Percentiles rank a stretch among this genome's conserved stretches.
phyloP scores from a whole-genome alignment of 2,329 filamentous ascomycete species.

The Lachnellula occidentalis region DNA sequence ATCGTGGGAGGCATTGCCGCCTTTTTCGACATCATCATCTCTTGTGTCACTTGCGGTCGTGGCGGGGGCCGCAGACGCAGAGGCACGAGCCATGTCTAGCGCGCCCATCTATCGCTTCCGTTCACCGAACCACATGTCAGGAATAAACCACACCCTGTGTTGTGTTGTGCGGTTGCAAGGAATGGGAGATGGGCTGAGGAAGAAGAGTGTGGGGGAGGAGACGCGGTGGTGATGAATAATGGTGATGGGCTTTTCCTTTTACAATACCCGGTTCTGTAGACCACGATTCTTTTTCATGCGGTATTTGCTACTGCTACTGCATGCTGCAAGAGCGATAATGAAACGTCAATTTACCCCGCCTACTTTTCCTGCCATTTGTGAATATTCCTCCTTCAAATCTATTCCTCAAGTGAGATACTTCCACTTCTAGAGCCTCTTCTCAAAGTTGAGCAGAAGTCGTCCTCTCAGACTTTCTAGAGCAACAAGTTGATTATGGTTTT shows the following conservation, averaged over 20 bases:
- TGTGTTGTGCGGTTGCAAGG: not conserved
- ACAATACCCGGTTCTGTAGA: conserved; percentile 5
- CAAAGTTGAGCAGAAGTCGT: no score
- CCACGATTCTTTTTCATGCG: not conserved
- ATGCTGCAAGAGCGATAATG: no score
- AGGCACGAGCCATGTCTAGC: conserved; percentile 21
- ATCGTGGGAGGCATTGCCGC: conserved; percentile 29
- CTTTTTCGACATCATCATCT: conserved; percentile 34
- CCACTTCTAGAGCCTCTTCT: no score
- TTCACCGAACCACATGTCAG: not conserved
- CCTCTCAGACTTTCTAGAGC: no score
- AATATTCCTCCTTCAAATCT: no score
- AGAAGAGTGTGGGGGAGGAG: not conserved
- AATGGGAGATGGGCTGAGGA: not conserved
- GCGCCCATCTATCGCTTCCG: not conserved
- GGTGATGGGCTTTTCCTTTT: not conserved
- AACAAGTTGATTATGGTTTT: no score
- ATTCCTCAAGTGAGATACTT: no score
- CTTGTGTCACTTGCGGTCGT: conserved; percentile 33
- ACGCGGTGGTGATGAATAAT: no score
- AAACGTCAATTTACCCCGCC: no score
- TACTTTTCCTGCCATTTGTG: no score
- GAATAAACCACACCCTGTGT: not conserved
- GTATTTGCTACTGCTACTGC: no score
- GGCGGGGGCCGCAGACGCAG: conserved; percentile 22